Evolutionary conservation across 352 stramenopile genomes (phyloP).

Genomic region (Globisporangium carolinianum): DNA sequence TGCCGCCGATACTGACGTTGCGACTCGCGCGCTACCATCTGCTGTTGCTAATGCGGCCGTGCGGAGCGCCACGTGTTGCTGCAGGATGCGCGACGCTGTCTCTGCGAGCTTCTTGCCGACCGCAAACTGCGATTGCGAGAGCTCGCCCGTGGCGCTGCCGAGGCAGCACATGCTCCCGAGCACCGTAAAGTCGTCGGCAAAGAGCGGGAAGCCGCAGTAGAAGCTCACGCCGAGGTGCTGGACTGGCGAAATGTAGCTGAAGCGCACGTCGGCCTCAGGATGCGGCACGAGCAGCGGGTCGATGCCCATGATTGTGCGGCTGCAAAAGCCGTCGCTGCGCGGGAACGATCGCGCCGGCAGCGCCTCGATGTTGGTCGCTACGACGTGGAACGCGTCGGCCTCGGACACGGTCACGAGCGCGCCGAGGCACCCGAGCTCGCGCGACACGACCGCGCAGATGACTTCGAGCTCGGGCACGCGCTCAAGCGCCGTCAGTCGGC

Average conservation of each 20-base stretch:
- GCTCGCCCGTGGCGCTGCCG: slow-evolving; percentile 6
- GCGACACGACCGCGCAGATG: slow-evolving; percentile 12
- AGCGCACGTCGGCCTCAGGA: slow-evolving; percentile 5
- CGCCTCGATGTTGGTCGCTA: slow-evolving; percentile 14
- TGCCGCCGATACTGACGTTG: too few relatives aligned
- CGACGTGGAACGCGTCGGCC: slow-evolving; percentile 5
- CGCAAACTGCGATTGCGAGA: slow-evolving; percentile 12
- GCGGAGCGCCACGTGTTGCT: slow-evolving; percentile 1
- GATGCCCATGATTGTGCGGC: slow-evolving; percentile 10
- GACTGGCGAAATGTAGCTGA: slow-evolving; percentile 5
- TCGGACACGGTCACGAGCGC: slow-evolving; percentile 12
- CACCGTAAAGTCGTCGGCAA: slow-evolving; percentile 10
- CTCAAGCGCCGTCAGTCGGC: slow-evolving; percentile 1
- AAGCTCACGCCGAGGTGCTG: slow-evolving; percentile 4
- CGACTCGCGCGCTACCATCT: too few relatives aligned
- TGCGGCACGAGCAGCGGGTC: slow-evolving; percentile 15
- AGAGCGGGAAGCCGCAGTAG: slow-evolving; percentile 17
- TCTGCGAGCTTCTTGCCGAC: slow-evolving; percentile 11
- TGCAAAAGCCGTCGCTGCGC: slow-evolving; percentile 15
- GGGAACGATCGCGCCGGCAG: slow-evolving; percentile 2
- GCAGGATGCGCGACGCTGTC: slow-evolving; percentile 7
- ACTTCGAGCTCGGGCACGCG: slow-evolving; percentile 8
- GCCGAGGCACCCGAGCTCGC: slow-evolving; percentile 10
- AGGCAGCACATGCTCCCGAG: slow-evolving; percentile 15
- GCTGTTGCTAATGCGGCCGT: not conserved